Evolutionary conservation across 2,329 filamentous ascomycete species (phyloP).

Genomic region (Fonsecaea erecta): DNA sequence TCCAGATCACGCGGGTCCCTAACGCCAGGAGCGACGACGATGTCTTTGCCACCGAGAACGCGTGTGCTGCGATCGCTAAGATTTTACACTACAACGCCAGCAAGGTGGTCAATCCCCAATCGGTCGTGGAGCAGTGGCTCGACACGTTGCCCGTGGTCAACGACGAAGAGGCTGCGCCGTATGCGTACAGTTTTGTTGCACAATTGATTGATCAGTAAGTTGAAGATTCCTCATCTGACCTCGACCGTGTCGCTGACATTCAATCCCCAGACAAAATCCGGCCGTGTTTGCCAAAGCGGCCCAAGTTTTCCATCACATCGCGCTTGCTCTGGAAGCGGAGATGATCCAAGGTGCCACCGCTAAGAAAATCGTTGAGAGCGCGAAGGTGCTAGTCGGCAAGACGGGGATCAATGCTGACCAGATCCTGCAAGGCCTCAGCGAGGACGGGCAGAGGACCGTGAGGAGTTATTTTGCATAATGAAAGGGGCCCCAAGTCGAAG

Average conservation of each 20-base stretch:
- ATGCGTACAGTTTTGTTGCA: conserved; percentile 89
- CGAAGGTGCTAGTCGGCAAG: conserved; percentile 75
- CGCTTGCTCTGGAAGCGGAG: conserved; percentile 86
- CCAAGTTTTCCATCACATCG: conserved; percentile 83
- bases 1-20: conserved; percentile 79
- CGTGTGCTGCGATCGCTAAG: conserved; percentile 94
- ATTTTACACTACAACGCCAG: conserved; percentile 86
- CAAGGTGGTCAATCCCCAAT: conserved; percentile 75
- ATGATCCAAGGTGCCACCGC: conserved; percentile 85
- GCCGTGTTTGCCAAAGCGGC: conserved; percentile 72
- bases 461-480: conserved; percentile 68
- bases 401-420: conserved; percentile 77
- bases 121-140: conserved; percentile 82
- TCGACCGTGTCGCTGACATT: background rate
- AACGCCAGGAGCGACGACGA: conserved; percentile 89
- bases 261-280: conserved; percentile 74
- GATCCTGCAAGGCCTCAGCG: conserved; percentile 73
- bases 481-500: background rate
- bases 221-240: background rate
- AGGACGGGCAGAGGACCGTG: conserved; percentile 79
- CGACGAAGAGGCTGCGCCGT: conserved; percentile 96
- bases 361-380: conserved; percentile 73
- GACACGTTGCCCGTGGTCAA: conserved; percentile 89
- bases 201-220: conserved; percentile 94
- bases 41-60: conserved; percentile 96